Base-by-base conservation (phyloP, 208 protist genomes). In the Endotrypanum monterogeii region DNA sequence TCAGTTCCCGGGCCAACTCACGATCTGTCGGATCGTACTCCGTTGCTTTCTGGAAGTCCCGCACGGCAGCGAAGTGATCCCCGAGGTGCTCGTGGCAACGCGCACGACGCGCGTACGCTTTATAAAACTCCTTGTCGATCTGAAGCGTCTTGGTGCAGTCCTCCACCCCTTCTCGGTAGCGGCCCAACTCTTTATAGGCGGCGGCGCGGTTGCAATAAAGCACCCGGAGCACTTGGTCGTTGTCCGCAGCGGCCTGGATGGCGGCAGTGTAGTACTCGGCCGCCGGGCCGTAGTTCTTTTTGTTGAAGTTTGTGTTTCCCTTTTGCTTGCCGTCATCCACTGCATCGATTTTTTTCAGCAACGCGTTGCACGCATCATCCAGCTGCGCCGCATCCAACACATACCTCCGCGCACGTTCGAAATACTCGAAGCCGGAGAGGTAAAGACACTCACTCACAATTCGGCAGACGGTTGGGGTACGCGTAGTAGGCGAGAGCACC, bases 121-220 rank as follows among this genome's bases (percentile, higher is more conserved):
- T 97, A 68, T 84, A 91, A 79, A 98, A 98, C 44, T 94, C 84
- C 41, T 87, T 74, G 71, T 97, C 91, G 14, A 96, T 78, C 39
- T 78, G 76, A 50, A 98, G 82, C 44, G 93, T 89, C 76, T 91
- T 94, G 70, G 88, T 94, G 79, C 93, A 97, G 83, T 98, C 94
- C 69, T 94, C 91, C 30, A 98, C 79, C 35, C 89, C 92, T 63
- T 96, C 90, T 28, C 91, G 84, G 80, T 89, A 98, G 77, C 87
- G 85, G 67, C 85, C 85, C 20, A 98, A 77, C 78, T 98, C 90
- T 82, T 96, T 97, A 74, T 93, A 82, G 16, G 94, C 92, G 14
- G 94, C 94, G 37, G 94, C 93, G 54, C 94, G 91, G 77, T 98
- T 98, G 83, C 90, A 97, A 83, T 97, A 95, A 55, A 98, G 82